These are phyloP conservation scores for Bidens hawaiensis DNA, from an alignment of 140 eudicot genomes.

Conservation along the genomic window DNA sequence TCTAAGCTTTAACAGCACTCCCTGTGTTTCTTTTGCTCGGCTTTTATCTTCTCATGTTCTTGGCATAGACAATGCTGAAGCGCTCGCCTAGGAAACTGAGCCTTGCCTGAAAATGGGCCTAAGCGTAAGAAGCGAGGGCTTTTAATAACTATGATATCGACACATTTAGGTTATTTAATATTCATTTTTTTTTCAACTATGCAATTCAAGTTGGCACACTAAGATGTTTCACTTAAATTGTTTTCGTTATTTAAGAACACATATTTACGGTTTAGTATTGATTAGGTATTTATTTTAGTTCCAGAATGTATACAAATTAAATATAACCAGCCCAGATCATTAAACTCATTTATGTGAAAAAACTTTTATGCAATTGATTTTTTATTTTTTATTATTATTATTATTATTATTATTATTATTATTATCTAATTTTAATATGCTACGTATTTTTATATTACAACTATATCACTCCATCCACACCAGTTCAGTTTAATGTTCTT, in stretches of 20 bases:
- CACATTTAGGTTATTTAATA: too few relatives aligned
- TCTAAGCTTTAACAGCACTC: too few relatives aligned
- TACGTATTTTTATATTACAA: neutral
- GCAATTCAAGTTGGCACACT: neutral
- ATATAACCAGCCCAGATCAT: neutral
- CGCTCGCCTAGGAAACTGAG: too few relatives aligned
- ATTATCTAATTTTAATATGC: too few relatives aligned
- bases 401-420: too few relatives aligned
- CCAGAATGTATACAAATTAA: neutral
- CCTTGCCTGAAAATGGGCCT: too few relatives aligned
- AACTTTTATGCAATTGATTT: neutral
- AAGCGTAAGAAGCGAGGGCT: too few relatives aligned
- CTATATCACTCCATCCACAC: neutral
- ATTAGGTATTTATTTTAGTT: neutral
- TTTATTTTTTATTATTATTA: neutral
- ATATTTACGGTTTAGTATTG: neutral
- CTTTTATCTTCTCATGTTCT: too few relatives aligned
- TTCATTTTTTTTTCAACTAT: neutral
- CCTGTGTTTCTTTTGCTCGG: too few relatives aligned
- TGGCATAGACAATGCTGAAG: too few relatives aligned
- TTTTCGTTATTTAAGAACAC: neutral
- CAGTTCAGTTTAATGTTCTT: too few relatives aligned
- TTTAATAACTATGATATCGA: too few relatives aligned
- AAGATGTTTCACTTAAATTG: neutral
- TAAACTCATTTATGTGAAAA: neutral